phyloP scores from a whole-genome alignment of 83 land plant species.

The Picea abies region DNA sequence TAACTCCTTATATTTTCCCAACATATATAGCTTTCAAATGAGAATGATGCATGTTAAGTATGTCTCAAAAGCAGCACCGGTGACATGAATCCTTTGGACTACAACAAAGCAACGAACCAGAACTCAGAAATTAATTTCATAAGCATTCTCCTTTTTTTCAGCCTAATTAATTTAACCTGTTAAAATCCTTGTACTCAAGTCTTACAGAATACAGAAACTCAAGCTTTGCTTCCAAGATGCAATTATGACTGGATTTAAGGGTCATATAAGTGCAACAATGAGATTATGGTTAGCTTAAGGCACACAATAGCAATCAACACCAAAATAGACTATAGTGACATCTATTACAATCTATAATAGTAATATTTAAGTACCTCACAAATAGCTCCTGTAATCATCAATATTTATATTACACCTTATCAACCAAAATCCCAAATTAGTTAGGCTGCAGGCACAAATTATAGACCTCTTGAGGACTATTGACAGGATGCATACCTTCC shows the following conservation, averaged over 20 bases:
- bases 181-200: neutral
- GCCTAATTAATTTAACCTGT: neutral
- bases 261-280: neutral
- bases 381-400: neutral
- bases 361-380: neutral
- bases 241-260: neutral
- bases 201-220: neutral
- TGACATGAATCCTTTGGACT: neutral
- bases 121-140: neutral
- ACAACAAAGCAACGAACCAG: too few relatives aligned
- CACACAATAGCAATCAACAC: neutral
- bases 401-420: neutral
- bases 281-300: neutral
- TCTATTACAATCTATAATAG: neutral
- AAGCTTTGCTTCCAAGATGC: neutral
- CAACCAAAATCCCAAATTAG: neutral
- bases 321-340: neutral
- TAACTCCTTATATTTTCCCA: too few relatives aligned
- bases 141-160: neutral
- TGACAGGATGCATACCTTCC: constrained; percentile 33
- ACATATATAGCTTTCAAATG: too few relatives aligned
- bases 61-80: neutral
- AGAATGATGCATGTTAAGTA: neutral
- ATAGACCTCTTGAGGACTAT: neutral
- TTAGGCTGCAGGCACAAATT: neutral